Percentiles rank a stretch among this genome's conserved stretches.
Evolutionary conservation across 768 basidiomycete species (phyloP).

Genomic region (Stropharia rugosoannulata): DNA sequence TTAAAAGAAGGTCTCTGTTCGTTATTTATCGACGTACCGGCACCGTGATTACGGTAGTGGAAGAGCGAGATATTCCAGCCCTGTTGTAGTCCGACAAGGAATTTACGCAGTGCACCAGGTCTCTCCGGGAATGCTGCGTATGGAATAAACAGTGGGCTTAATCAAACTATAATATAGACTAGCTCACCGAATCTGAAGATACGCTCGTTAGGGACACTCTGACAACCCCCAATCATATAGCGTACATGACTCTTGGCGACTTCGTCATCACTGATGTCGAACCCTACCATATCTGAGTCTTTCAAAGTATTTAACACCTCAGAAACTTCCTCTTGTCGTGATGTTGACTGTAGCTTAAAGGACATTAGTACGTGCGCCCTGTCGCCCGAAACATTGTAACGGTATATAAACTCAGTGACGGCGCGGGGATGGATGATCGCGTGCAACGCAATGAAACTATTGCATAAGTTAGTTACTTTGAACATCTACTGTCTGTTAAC

Average conservation of each 20-base stretch:
- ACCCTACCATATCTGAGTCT: slow-evolving; percentile 72
- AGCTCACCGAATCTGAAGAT: slow-evolving; percentile 88
- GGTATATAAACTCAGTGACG: slow-evolving; percentile 95
- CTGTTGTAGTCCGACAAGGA: slow-evolving; percentile 76
- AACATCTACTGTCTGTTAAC: not conserved
- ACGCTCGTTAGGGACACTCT: slow-evolving; percentile 77
- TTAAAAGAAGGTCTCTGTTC: not conserved
- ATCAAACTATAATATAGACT: not conserved
- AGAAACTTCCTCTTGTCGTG: slow-evolving; percentile 59
- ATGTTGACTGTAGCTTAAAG: slow-evolving; percentile 73
- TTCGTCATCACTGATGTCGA: slow-evolving; percentile 93
- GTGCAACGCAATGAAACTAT: slow-evolving; percentile 86
- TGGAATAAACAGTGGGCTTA: not conserved
- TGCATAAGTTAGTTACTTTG: not conserved
- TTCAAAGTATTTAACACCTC: slow-evolving; percentile 65
- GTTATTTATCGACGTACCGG: slow-evolving; percentile 53
- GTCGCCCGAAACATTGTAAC: slow-evolving; percentile 69
- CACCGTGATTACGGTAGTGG: slow-evolving; percentile 98
- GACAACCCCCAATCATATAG: slow-evolving; percentile 91
- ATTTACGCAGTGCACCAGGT: slow-evolving; percentile 87
- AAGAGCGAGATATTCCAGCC: slow-evolving; percentile 97
- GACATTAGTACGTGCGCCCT: slow-evolving; percentile 88
- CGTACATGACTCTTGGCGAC: slow-evolving; percentile 92
- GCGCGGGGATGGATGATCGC: slow-evolving; percentile 86
- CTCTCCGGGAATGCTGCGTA: slow-evolving; percentile 90